A percentile compares a stretch with the other conserved stretches of the same genome.
phyloP scores from a whole-genome alignment of 164 flowering plant genomes.

The Annona cherimola region DNA sequence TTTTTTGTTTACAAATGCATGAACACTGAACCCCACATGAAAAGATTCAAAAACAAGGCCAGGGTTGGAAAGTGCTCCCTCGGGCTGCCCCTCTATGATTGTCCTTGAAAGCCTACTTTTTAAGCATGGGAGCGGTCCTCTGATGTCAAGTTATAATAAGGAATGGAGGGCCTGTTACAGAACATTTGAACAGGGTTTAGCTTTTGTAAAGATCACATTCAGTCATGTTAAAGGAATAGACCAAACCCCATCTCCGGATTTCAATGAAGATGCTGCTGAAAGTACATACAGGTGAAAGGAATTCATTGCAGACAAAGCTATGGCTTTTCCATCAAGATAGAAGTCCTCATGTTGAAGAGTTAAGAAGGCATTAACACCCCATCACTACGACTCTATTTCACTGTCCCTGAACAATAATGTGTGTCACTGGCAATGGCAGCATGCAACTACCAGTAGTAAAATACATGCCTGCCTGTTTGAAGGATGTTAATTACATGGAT shows the following conservation, averaged over 20 bases:
- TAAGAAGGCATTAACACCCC: background rate
- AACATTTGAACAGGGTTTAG: background rate
- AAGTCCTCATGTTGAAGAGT: background rate
- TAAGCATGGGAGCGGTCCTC: background rate
- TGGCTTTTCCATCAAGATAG: background rate
- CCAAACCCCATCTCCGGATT: background rate
- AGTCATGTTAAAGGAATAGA: background rate
- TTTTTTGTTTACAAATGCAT: no score
- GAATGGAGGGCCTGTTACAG: background rate
- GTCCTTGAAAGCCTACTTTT: background rate
- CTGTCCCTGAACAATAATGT: no score
- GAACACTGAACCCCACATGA: background rate
- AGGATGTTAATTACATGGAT: background rate
- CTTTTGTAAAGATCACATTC: background rate
- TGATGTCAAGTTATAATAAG: background rate
- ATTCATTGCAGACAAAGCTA: background rate
- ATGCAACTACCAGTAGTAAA: background rate
- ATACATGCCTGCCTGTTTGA: background rate
- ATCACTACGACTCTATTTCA: no score
- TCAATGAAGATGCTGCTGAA: background rate
- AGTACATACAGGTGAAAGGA: background rate
- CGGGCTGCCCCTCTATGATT: background rate
- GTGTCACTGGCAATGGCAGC: no score
- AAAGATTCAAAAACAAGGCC: background rate
- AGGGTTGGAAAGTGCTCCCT: background rate